Base-by-base conservation (phyloP, 441 rosid genomes). In the Adansonia grandidieri region DNA sequence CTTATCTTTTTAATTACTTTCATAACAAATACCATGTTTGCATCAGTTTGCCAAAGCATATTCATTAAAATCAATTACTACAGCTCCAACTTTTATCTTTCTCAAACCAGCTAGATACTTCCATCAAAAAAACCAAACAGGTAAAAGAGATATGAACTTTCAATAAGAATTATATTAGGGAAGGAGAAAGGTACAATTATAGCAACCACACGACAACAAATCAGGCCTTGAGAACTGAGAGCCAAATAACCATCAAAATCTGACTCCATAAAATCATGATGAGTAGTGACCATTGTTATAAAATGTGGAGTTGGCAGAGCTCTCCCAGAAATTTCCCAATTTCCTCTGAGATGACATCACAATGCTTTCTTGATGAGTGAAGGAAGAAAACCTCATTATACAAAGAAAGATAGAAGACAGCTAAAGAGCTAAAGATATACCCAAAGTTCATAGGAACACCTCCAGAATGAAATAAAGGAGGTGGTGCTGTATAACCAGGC, bases 161-260 rank as follows among this genome's bases (percentile, higher is more conserved):
- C 37, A 67, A 44, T 42, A 1, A 4, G 11, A 9, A 14, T 24
- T 24, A 24, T 24, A 24, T 24, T 24, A 24, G 47, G 56, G 48
- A 75, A 24, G 24, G 67, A 74, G 77, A 80, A 68, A 62, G 58
- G 14, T 91, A 93, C 98, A 37, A 89, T 87, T 53, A 89, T 85
- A 65, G 97, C 91, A 80, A 90, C 82, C 54, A 85, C 51, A 14
- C 95, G 93, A 76, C 93, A 93, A 83, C 93, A 93, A 24, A 92
- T 78, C 75, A 93, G 80, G 83, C 91, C 89, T 80, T 88, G 81
- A 2, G 90, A 77, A 74, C 87, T 80, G 57, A 88, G 84, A 79
- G 83, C 74, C 0, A 90, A 71, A 72, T 82, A 82, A 14, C 84
- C 88, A 37, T 89, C 94, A 63, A 89, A 83, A 63, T 78, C 88